Base-by-base conservation (phyloP, 176 grass and related monocot species). In the Echinochloa phyllopogon region DNA sequence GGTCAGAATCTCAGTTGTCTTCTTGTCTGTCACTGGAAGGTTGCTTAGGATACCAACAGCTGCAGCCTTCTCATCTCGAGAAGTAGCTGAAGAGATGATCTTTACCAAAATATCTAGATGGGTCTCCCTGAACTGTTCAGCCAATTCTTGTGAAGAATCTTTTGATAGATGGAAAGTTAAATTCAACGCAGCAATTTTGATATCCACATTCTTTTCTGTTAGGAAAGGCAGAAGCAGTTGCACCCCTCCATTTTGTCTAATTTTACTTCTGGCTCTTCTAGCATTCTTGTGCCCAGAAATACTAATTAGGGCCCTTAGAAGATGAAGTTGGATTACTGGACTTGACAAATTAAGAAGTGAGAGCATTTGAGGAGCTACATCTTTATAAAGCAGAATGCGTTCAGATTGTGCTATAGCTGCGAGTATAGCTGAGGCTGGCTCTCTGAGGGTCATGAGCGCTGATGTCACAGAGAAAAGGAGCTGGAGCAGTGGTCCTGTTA, bases 401-500 rank as follows among this genome's bases (percentile, higher is more conserved):
- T 98, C 92, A 76, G 95, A 94, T 79, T 93, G 84, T 37, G 95
- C 86, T 44, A 98, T 77, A 73, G 65, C 70, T 85, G 95, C 74
- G 1, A 98, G 92, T 67, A 98, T 89, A 63, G 90, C 90, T 66
- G 95, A 89, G 11, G 90, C 92, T 11, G 95, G 95, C 63, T 98
- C 95, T 66, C 90, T 86, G 82, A 98, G 88, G 52, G 86, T 86
- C 95, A 93, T 88, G 48, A 98, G 88, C 72, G 89, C 92, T 27
- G 92, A 98, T 24, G 95, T 98, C 38, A 98, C 92, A 25, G 95
- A 94, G 82, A 92, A 94, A 69, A 98, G 93, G 42, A 98, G 88
- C 75, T 93, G 95, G 76, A 98, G 80, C 15, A 98, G 70, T 6
- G 86, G 76, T 50, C 77, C 83, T 41, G 94, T 82, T 65, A 92